phyloP scores from a whole-genome alignment of 139 green algal genomes.

The Astrephomene gubernaculifera region DNA sequence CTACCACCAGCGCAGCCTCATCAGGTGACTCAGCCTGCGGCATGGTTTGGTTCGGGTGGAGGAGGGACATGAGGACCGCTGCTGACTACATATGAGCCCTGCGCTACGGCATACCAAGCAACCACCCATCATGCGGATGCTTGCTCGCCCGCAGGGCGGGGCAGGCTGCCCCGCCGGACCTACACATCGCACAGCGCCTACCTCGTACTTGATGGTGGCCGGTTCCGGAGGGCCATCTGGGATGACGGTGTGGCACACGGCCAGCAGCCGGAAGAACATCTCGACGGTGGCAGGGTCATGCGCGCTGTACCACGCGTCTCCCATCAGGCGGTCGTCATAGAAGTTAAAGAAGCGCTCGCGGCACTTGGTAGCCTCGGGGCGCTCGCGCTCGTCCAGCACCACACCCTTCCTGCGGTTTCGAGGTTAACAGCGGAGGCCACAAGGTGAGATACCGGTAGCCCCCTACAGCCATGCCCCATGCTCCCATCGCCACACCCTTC shows the following conservation, averaged over 20 bases:
- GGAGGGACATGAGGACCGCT: too few relatives aligned
- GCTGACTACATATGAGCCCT: too few relatives aligned
- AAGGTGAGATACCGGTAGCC: too few relatives aligned
- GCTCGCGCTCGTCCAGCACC: constrained; percentile 33
- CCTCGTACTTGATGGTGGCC: constrained; percentile 72
- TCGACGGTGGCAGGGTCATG: constrained; percentile 46
- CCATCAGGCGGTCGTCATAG: constrained; percentile 82
- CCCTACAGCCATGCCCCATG: too few relatives aligned
- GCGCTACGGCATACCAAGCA: too few relatives aligned
- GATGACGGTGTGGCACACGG: constrained; percentile 87
- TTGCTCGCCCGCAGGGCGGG: too few relatives aligned
- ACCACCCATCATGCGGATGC: too few relatives aligned
- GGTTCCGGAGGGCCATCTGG: constrained; percentile 62
- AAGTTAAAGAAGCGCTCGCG: constrained; percentile 85
- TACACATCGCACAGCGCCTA: too few relatives aligned
- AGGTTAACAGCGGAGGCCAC: too few relatives aligned
- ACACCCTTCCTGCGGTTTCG: constrained; percentile 45
- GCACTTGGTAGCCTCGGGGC: constrained; percentile 33
- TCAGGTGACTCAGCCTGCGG: constrained; percentile 82
- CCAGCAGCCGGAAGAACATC: constrained; percentile 83
- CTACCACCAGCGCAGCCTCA: constrained; percentile 85
- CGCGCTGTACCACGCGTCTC: constrained; percentile 72
- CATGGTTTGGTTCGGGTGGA: too few relatives aligned
- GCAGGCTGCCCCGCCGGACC: too few relatives aligned
- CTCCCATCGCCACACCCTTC: too few relatives aligned